Evolutionary conservation across 2,329 filamentous ascomycete genomes (phyloP).

Genomic region (Aspergillus brunneoviolaceus): DNA sequence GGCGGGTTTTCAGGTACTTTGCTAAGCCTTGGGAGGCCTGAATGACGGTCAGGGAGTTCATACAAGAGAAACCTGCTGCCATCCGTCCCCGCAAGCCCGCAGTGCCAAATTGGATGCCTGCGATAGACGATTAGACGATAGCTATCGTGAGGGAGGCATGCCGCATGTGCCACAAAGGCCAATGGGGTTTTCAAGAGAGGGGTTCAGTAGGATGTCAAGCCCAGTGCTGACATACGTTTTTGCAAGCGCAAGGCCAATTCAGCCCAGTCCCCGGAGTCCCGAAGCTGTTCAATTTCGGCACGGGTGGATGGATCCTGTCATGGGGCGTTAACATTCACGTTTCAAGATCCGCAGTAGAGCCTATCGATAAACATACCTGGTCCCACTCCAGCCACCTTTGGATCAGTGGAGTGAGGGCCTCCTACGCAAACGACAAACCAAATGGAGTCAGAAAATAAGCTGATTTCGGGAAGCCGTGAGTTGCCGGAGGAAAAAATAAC

Average conservation of each 20-base stretch:
- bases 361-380: conserved; percentile 34
- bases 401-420: conserved; percentile 44
- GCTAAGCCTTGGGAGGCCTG: conserved; percentile 66
- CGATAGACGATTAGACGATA: conserved; percentile 9
- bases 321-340: conserved; percentile 11
- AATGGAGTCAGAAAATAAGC: conserved; percentile 7
- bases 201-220: background rate
- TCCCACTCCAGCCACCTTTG: conserved; percentile 61
- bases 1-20: conserved; percentile 54
- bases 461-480: background rate
- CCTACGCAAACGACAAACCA: conserved; percentile 23
- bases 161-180: background rate
- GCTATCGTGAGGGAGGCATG: background rate
- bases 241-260: conserved; percentile 56
- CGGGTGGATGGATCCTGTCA: conserved; percentile 51
- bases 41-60: conserved; percentile 60
- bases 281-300: conserved; percentile 55
- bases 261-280: conserved; percentile 44
- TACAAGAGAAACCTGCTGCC: conserved; percentile 63
- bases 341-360: background rate
- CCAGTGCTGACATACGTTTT: conserved; percentile 40
- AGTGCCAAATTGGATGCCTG: conserved; percentile 61
- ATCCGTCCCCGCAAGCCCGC: conserved; percentile 64
- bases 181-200: too few relatives aligned
- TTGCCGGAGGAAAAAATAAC: conserved; percentile 3